These are phyloP conservation scores for Aspergillus avenaceus DNA, from an alignment of 495 filamentous ascomycete genomes.

Conservation along the genomic window DNA sequence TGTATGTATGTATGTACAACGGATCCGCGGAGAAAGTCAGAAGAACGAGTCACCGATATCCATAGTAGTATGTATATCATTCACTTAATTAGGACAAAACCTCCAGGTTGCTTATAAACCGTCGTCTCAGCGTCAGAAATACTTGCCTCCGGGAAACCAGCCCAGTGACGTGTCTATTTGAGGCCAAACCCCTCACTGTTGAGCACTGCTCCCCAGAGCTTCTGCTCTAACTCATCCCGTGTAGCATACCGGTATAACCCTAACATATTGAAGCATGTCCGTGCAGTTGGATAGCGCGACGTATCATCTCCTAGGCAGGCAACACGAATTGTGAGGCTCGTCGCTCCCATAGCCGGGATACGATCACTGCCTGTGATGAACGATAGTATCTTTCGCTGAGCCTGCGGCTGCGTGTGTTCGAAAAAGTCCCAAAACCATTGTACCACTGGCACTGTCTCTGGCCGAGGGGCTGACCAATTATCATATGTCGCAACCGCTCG, in stretches of 20 bases:
- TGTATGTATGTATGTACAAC: too few relatives aligned
- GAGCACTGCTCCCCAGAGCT: slow-evolving; percentile 80
- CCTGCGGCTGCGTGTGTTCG: slow-evolving; percentile 54
- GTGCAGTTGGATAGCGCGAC: slow-evolving; percentile 74
- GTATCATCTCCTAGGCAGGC: slow-evolving; percentile 71
- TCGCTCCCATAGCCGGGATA: slow-evolving; percentile 87
- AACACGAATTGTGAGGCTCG: slow-evolving; percentile 71
- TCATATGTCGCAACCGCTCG: slow-evolving; percentile 79
- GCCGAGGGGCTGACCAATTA: slow-evolving; percentile 55
- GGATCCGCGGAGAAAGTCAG: neutral
- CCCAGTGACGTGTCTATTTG: slow-evolving; percentile 49
- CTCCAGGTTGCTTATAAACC: neutral
- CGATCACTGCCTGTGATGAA: slow-evolving; percentile 95
- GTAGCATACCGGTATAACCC: slow-evolving; percentile 68
- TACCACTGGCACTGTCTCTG: slow-evolving; percentile 61
- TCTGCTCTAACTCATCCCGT: slow-evolving; percentile 60
- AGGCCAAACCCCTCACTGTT: slow-evolving; percentile 95
- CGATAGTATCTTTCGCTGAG: slow-evolving; percentile 73
- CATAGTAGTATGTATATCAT: neutral
- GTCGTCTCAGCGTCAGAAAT: neutral
- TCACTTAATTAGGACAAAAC: neutral
- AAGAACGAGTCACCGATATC: neutral
- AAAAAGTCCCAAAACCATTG: slow-evolving; percentile 91
- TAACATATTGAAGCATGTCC: slow-evolving; percentile 89
- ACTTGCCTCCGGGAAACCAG: neutral